Conservation (phyloP, 2,329 filamentous ascomycete species). For the Sphaerulina musiva region DNA sequence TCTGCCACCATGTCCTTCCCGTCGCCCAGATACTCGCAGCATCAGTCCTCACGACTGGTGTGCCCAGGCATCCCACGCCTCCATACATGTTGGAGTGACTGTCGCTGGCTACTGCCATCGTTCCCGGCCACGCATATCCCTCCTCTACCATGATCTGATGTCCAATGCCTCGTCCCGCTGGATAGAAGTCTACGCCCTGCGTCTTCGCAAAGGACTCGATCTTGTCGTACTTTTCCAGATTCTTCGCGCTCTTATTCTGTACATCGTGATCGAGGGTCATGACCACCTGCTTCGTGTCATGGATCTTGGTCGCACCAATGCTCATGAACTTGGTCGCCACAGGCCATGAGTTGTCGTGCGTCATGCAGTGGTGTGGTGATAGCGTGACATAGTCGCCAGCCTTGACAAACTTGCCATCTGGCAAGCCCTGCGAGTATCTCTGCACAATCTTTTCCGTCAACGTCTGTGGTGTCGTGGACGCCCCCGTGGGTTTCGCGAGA, state of each 20-base stretch:
- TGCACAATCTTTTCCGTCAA: slow-evolving; percentile 92
- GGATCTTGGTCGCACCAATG: slow-evolving; percentile 68
- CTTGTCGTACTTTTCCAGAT: slow-evolving; percentile 72
- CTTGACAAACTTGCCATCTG: slow-evolving; percentile 66
- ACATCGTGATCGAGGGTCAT: slow-evolving; percentile 86
- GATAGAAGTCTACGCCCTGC: slow-evolving; percentile 72
- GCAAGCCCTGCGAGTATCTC: slow-evolving; percentile 66
- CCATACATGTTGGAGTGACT: slow-evolving; percentile 79
- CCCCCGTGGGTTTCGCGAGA: slow-evolving; percentile 54
- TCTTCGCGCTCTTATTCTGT: slow-evolving; percentile 70
- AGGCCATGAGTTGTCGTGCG: slow-evolving; percentile 77
- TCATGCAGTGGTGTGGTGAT: slow-evolving; percentile 68
- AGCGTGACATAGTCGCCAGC: slow-evolving; percentile 80
- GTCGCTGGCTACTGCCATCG: slow-evolving; percentile 71
- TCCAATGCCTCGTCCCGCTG: slow-evolving; percentile 72
- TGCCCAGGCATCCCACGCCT: slow-evolving; percentile 68
- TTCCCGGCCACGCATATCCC: slow-evolving; percentile 78
- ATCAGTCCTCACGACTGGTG: slow-evolving; percentile 78
- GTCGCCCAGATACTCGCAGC: slow-evolving; percentile 83
- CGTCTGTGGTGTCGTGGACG: slow-evolving; percentile 58
- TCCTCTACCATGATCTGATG: slow-evolving; percentile 92
- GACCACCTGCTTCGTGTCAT: slow-evolving; percentile 67
- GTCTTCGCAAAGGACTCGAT: slow-evolving; percentile 76
- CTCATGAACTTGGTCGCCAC: slow-evolving; percentile 74
- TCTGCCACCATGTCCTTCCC: slow-evolving; percentile 77